Evolutionary conservation across 2,329 filamentous ascomycete species (phyloP).

Genomic region (Hymenoscyphus scutula): DNA sequence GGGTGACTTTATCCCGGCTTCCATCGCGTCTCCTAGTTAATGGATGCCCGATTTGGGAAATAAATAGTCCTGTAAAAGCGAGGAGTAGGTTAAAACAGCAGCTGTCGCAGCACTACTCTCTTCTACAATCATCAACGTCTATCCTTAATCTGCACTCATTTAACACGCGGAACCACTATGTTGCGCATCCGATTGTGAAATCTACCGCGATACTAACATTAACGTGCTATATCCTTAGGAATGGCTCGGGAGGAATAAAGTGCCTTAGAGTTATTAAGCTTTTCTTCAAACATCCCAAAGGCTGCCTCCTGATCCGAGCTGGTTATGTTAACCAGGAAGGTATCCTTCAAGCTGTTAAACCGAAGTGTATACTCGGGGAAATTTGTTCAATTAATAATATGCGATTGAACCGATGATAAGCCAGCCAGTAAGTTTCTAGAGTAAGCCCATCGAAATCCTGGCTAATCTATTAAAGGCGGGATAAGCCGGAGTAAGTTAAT

Average conservation of each 20-base stretch:
- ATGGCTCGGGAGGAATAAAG: neutral
- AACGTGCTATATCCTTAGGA: constrained; percentile 9
- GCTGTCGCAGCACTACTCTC: neutral
- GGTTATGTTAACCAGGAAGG: constrained; percentile 8
- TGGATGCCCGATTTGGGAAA: neutral
- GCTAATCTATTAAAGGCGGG: no score
- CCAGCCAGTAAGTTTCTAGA: no score
- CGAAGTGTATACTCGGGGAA: constrained; percentile 12
- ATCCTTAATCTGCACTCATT: neutral
- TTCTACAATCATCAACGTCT: neutral
- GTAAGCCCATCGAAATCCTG: no score
- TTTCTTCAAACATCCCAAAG: neutral
- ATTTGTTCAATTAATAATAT: no score
- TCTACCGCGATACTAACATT: constrained; percentile 7
- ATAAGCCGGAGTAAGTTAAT: no score
- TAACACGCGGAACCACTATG: no score
- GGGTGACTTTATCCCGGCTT: neutral
- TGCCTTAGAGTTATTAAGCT: neutral
- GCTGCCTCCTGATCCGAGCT: constrained; percentile 10
- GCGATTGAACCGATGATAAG: no score
- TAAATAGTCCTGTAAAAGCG: neutral
- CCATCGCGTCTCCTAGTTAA: no score
- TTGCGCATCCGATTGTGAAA: constrained; percentile 35
- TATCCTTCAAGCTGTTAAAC: constrained; percentile 14
- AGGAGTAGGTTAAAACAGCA: neutral